A percentile compares a stretch with the other conserved stretches of the same genome.
phyloP scores from a whole-genome alignment of 176 grass and related monocot genomes.

The Dactylis glomerata region DNA sequence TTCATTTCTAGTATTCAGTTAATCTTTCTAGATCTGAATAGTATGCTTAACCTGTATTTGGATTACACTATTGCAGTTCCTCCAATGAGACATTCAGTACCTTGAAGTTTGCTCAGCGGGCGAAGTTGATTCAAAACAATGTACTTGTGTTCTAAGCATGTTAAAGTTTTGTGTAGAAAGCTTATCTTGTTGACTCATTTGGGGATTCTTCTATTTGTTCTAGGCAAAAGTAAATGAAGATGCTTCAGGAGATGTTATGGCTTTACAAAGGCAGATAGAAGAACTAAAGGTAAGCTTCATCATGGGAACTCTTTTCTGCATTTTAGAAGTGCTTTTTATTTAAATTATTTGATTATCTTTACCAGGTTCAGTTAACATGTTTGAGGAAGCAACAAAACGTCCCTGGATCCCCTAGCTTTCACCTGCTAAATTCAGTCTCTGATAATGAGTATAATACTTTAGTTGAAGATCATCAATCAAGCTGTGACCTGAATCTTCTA shows the following conservation, averaged over 20 bases:
- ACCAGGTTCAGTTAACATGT: slow-evolving; percentile 63
- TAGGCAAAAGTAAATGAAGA: slow-evolving; percentile 98
- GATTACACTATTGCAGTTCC: slow-evolving; percentile 60
- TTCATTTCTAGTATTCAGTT: slow-evolving; percentile 25
- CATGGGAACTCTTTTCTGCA: not conserved
- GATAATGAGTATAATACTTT: slow-evolving; percentile 41
- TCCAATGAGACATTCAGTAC: slow-evolving; percentile 92
- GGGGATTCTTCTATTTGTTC: slow-evolving; percentile 16
- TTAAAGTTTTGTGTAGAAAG: slow-evolving; percentile 15
- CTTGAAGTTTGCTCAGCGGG: slow-evolving; percentile 94
- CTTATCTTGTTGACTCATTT: slow-evolving; percentile 10
- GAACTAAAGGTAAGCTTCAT: slow-evolving; percentile 58
- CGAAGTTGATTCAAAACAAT: slow-evolving; percentile 95
- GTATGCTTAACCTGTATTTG: slow-evolving; percentile 18
- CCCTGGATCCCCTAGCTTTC: slow-evolving; percentile 40
- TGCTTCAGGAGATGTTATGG: slow-evolving; percentile 78
- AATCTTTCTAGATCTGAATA: slow-evolving; percentile 7
- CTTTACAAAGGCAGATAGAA: slow-evolving; percentile 86
- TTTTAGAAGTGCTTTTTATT: not conserved
- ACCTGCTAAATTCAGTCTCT: slow-evolving; percentile 45
- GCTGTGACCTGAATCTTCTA: slow-evolving; percentile 40
- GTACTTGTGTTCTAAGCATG: slow-evolving; percentile 38
- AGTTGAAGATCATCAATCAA: slow-evolving; percentile 34
- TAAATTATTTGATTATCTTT: slow-evolving; percentile 15
- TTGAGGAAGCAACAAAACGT: slow-evolving; percentile 56